Conservation (phyloP, 768 basidiomycete genomes). For the Suillus paluster region DNA sequence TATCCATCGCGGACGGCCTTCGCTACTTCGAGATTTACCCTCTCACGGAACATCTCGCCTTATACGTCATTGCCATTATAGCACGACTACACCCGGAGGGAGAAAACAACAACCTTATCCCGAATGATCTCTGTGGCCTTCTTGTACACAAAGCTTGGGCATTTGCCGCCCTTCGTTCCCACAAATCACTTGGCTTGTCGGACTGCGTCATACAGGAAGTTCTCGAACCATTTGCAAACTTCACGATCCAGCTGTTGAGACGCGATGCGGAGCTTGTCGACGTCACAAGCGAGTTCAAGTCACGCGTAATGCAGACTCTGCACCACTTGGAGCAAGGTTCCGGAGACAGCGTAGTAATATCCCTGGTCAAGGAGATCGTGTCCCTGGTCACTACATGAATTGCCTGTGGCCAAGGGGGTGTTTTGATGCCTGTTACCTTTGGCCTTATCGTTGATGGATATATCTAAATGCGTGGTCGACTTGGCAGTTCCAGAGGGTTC, state of each 20-base stretch:
- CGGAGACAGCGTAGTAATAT: neutral
- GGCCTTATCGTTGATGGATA: neutral
- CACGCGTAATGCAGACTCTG: conserved; percentile 1
- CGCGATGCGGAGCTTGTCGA: neutral
- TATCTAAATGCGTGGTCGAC: neutral
- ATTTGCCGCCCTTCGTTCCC: conserved; percentile 7
- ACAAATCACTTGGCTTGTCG: neutral
- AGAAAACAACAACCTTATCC: neutral
- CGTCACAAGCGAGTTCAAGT: conserved; percentile 8
- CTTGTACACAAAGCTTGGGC: conserved; percentile 13
- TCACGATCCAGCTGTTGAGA: conserved; percentile 7
- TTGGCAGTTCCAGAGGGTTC: neutral
- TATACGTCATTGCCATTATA: conserved; percentile 10
- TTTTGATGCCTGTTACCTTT: neutral
- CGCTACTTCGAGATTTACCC: conserved; percentile 10
- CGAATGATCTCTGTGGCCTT: conserved; percentile 6
- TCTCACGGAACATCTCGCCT: conserved; percentile 12
- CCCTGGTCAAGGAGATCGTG: neutral
- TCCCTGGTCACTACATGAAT: neutral
- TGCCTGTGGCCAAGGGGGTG: neutral
- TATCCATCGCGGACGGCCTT: conserved; percentile 7
- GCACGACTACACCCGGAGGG: conserved; percentile 1
- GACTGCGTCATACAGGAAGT: conserved; percentile 7
- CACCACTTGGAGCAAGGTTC: conserved; percentile 2
- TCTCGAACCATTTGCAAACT: conserved; percentile 1